Conservation (phyloP, 2,329 filamentous ascomycete species). For the Byssoonygena ceratinophila region DNA sequence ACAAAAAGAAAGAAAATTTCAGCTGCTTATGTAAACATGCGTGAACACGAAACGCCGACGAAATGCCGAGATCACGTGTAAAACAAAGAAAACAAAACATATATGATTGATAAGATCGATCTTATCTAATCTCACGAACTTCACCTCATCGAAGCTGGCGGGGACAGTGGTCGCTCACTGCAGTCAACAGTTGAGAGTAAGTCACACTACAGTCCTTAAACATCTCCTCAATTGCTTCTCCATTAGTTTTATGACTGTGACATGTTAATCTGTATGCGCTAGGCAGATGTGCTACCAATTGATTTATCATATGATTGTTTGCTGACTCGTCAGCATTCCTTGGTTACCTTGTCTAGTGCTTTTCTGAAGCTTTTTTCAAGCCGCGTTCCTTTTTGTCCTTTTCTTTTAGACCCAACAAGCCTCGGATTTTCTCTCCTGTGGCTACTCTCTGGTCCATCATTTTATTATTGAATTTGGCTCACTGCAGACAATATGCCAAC, state of each 20-base stretch:
- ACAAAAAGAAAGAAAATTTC: neutral
- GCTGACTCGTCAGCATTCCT: neutral
- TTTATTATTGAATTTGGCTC: neutral
- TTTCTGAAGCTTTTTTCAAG: too few relatives aligned
- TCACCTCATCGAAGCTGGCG: neutral
- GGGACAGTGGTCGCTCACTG: too few relatives aligned
- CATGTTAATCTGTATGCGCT: too few relatives aligned
- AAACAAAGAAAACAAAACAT: neutral
- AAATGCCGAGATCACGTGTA: neutral
- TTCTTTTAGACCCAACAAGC: neutral
- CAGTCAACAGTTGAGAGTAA: too few relatives aligned
- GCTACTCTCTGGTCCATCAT: neutral
- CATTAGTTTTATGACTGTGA: too few relatives aligned
- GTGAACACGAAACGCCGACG: neutral
- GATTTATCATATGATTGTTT: too few relatives aligned
- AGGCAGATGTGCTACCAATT: too few relatives aligned
- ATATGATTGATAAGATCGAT: neutral
- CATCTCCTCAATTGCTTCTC: too few relatives aligned
- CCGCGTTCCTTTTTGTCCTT: neutral
- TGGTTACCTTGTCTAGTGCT: neutral
- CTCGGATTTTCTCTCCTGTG: neutral
- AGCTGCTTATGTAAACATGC: neutral
- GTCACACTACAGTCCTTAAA: neutral
- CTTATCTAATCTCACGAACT: neutral
- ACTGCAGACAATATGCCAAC: constrained; percentile 28